These are phyloP conservation scores for Besnoitia besnoiti DNA, from an alignment of 169 alveolate species.

Conservation along the genomic window DNA sequence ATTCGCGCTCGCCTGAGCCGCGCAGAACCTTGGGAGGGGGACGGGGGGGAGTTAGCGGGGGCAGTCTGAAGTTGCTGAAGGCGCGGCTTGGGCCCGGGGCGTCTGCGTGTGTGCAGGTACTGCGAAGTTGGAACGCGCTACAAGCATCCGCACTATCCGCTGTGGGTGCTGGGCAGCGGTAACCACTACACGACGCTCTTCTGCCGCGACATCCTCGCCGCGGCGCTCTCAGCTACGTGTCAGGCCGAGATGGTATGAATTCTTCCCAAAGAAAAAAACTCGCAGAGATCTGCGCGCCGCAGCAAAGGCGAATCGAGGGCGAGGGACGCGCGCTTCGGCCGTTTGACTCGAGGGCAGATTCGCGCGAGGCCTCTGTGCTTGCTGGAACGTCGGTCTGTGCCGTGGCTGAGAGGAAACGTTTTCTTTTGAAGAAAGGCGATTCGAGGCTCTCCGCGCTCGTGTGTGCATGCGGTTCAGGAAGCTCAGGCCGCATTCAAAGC, in stretches of 20 bases:
- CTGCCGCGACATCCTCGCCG: conserved; percentile 29
- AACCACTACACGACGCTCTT: conserved; percentile 72
- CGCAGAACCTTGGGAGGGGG: conserved; percentile 12
- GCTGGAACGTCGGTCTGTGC: no score
- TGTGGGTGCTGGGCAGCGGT: conserved; percentile 74
- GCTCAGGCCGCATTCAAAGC: conserved; percentile 1
- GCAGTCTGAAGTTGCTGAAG: conserved; percentile 7
- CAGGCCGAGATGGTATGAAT: conserved; percentile 34
- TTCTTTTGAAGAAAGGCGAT: no score
- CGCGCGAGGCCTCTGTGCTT: no score
- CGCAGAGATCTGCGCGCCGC: no score
- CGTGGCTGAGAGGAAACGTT: no score
- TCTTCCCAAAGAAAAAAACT: no score
- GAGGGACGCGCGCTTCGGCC: no score
- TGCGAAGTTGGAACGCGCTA: conserved; percentile 69
- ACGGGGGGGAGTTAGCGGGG: no score
- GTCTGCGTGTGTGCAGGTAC: neutral
- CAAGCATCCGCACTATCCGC: conserved; percentile 72
- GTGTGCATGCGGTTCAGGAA: neutral
- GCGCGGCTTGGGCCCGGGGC: neutral
- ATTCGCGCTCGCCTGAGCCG: no score
- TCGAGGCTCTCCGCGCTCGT: no score
- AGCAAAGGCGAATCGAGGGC: no score
- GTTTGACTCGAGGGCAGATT: no score
- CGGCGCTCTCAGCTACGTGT: neutral